These are phyloP conservation scores for Lizonia empirigonia DNA, from an alignment of 2,329 filamentous ascomycete genomes.

Conservation along the genomic window DNA sequence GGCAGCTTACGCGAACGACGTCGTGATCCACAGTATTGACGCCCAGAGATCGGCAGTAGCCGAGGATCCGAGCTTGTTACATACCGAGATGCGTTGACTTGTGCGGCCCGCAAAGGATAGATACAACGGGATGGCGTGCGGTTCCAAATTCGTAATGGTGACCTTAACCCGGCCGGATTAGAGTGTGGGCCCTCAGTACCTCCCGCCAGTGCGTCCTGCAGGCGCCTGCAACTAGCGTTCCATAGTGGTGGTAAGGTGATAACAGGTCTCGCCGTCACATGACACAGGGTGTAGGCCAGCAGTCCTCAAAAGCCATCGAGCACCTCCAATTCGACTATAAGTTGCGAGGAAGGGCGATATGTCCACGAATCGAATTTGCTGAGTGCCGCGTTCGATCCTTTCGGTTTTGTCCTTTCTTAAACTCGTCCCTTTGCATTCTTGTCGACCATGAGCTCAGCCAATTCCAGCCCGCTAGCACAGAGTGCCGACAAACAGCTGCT, in stretches of 20 bases:
- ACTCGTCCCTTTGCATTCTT: background rate
- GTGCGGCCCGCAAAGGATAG: conserved; percentile 26
- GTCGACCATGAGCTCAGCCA: conserved; percentile 6
- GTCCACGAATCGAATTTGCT: background rate
- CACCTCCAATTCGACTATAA: conserved; percentile 27
- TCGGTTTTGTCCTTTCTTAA: conserved; percentile 20
- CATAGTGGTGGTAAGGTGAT: conserved; percentile 24
- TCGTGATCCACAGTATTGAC: conserved; percentile 31
- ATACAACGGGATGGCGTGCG: conserved; percentile 29
- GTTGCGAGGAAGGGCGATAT: conserved; percentile 3
- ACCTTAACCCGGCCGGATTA: conserved; percentile 17
- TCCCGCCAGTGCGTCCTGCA: conserved; percentile 25
- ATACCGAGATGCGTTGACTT: conserved; percentile 19
- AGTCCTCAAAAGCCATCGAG: conserved; percentile 14
- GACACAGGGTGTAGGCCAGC: conserved; percentile 15
- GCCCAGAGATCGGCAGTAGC: conserved; percentile 32
- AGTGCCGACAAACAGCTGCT: conserved; percentile 54
- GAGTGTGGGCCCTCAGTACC: conserved; percentile 22
- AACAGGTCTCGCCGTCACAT: conserved; percentile 33
- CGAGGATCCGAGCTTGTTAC: conserved; percentile 17
- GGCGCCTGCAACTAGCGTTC: conserved; percentile 26
- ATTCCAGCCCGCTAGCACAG: conserved; percentile 42
- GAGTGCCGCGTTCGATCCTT: conserved; percentile 7
- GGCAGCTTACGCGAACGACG: conserved; percentile 29
- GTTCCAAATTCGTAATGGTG: conserved; percentile 26